Evolutionary conservation across 306 rosid species (phyloP).

Genomic region (Herpetospermum pedunculosum): DNA sequence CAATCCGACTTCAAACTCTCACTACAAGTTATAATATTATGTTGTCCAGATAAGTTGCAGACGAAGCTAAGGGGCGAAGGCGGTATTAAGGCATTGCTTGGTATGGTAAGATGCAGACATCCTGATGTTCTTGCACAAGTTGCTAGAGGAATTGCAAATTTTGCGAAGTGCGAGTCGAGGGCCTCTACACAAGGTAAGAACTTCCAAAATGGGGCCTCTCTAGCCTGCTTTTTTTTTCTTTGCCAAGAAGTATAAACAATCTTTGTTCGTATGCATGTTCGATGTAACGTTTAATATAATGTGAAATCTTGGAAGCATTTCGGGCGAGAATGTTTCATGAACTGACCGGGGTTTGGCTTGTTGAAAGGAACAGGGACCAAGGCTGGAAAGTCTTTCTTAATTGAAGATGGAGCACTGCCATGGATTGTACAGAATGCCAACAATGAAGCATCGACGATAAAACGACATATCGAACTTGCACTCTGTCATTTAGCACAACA

Average conservation of each 20-base stretch:
- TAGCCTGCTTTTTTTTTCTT: neutral
- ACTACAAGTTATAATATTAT: conserved; percentile 9
- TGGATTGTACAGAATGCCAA: conserved; percentile 97
- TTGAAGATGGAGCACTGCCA: conserved; percentile 91
- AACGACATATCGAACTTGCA: conserved; percentile 93
- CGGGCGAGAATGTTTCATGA: neutral
- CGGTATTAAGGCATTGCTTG: conserved; percentile 79
- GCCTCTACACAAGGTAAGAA: conserved; percentile 79
- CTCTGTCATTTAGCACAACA: conserved; percentile 95
- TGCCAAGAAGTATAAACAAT: neutral
- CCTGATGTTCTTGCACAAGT: conserved; percentile 98
- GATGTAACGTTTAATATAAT: neutral
- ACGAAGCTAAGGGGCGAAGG: conserved; percentile 68
- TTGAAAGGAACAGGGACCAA: conserved; percentile 48
- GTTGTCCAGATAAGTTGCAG: conserved; percentile 66
- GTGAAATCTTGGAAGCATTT: neutral
- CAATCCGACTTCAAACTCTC: neutral
- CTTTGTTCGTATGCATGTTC: neutral
- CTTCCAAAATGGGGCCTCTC: neutral
- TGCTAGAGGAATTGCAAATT: conserved; percentile 97
- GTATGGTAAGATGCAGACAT: conserved; percentile 94
- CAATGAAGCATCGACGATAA: conserved; percentile 73
- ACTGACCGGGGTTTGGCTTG: neutral
- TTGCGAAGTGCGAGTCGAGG: conserved; percentile 90
- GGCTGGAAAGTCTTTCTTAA: conserved; percentile 70